Evolutionary conservation across 306 rosid genomes (phyloP), one percentile per base, ranked within the genome.

Genomic region (Argentina anserina): DNA sequence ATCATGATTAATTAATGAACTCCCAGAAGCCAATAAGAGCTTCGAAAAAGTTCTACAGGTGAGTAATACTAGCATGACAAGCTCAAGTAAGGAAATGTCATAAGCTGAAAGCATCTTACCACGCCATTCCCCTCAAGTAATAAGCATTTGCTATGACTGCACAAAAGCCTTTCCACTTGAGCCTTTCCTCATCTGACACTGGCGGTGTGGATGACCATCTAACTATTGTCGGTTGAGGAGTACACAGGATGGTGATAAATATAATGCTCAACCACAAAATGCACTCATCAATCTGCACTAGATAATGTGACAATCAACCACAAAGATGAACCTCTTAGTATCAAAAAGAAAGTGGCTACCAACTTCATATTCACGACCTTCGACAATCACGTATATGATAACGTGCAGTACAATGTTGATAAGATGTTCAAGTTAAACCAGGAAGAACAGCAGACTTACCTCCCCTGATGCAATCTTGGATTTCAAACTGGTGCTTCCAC

Each of bases 91-190:
- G 62, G 65, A 77, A 71, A 70, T 39, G 6, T 47, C 21, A 53
- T 34, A 40, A 28, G 56, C 34, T 14, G 14, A 69, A 46, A 73
- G 65, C 60, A 79, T 71, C 92, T 84, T 79, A 91, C 99, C 97
- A 94, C 69, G 99, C 99, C 99, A 94, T 94, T 90, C 99, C 99
- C 72, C 88, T 86, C 78, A 88, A 77, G 40, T 47, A 94, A 81
- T 94, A 94, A 41, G 99, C 99, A 83, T 94, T 94, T 72, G 99
- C 97, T 68, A 91, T 91, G 50, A 91, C 90, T 34, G 95, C 97
- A 79, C 99, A 91, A 70, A 94, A 94, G 74, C 99, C 99, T 81
- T 94, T 94, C 99, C 99, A 94, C 40, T 91, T 92, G 63, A 91
- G 95, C 84, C 88, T 81, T 76, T 85, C 89, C 84, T 94, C 95